phyloP scores from a whole-genome alignment of 2,329 filamentous ascomycete genomes.

The Pseudogymnoascus sp. region DNA sequence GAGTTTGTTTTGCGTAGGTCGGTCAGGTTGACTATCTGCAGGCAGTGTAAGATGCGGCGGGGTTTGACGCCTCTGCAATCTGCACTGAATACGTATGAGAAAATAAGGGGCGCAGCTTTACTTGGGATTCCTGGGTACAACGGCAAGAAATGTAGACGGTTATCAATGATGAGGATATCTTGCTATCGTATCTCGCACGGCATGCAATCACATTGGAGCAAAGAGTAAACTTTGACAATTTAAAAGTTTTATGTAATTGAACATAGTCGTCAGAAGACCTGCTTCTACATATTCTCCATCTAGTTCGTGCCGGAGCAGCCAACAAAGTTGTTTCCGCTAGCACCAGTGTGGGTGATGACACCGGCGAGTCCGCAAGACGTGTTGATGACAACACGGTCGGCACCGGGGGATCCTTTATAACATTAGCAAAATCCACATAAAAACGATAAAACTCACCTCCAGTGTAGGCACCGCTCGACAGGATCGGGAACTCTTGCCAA shows the following conservation, averaged over 20 bases:
- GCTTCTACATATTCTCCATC: background rate
- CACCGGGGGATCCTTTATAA: slow-evolving; percentile 49
- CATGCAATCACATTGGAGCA: no score
- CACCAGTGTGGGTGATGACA: slow-evolving; percentile 63
- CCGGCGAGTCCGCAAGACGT: slow-evolving; percentile 48
- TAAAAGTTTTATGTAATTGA: background rate
- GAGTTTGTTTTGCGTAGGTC: no score
- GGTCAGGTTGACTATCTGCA: no score
- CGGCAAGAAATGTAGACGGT: no score
- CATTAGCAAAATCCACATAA: slow-evolving; percentile 8
- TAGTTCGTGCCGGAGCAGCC: slow-evolving; percentile 37
- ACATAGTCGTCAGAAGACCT: background rate
- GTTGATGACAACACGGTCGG: slow-evolving; percentile 61
- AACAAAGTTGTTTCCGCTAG: slow-evolving; percentile 60
- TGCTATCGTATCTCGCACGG: no score
- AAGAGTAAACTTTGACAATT: no score
- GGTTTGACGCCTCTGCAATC: no score
- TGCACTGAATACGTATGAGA: no score
- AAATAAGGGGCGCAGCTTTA: no score
- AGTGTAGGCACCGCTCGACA: slow-evolving; percentile 42
- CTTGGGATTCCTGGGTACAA: no score
- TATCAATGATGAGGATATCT: no score
- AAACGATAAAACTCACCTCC: slow-evolving; percentile 38
- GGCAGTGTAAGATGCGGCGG: no score
- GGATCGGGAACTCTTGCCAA: slow-evolving; percentile 57